Base-by-base conservation (phyloP, 257 asterid species). In the Solanum virginianum region DNA sequence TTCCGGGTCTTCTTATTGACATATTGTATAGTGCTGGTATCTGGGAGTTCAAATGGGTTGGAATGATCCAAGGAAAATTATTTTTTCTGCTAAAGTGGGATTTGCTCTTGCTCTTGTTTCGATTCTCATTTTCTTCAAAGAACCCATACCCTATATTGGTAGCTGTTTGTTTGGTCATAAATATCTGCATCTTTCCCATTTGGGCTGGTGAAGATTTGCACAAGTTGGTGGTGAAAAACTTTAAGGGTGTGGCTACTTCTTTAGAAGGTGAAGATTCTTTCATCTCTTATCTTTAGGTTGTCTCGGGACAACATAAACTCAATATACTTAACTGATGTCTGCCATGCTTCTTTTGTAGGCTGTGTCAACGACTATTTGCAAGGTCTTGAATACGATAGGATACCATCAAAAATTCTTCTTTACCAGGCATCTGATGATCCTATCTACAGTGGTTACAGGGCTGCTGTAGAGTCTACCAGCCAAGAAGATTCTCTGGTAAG, bases 141-240 rank as follows among this genome's bases (percentile, higher is more conserved):
- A 91, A 65, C 93, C 93, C 17, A 84, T 87, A 24, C 88, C 60
- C 41, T 89, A 86, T 63, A 87, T 91, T 26, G 84, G 91, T n/a
- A 87, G 87, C 83, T n/a, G n/a, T 93, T 82, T 92, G 97, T 89
- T 89, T 95, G 91, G 13, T 93, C 45, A 79, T 95, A 60, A 94
- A 95, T 82, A 85, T 90, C 1, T 95, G 97, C 70, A 51, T 95
- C 82, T 95, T 87, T 39, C 99, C 99, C 82, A 95, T 95, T 87
- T 95, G 99, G 98, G 92, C 98, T 15, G 99, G 99, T 47, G 99
- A 95, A 81, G 98, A 95, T 90, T 88, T 95, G 94, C 99, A 94
- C 86, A 95, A 95, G 85, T 86, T 94, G 84, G 96, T 94, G 3
- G 98, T 92, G 43, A 93, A 92, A 77, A 95, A 95, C 87, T 93